A percentile compares a stretch with the other conserved stretches of the same genome.
These are phyloP conservation scores for Miscanthus sacchariflorus DNA, from an alignment of 202 grass and related monocot species.

Conservation along the genomic window DNA sequence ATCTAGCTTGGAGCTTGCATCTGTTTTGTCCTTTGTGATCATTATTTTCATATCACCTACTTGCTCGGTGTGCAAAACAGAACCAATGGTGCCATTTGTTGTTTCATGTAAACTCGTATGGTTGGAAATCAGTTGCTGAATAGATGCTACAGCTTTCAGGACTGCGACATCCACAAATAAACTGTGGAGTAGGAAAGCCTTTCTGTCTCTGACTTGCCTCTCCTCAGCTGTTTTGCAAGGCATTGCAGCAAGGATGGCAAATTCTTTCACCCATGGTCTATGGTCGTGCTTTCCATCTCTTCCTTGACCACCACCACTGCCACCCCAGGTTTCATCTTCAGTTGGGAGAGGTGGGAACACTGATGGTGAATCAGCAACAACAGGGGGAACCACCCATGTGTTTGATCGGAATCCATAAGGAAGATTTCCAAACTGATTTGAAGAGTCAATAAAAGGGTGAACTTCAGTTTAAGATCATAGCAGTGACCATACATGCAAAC, in stretches of 20 bases:
- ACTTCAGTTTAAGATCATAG: conserved; percentile 14
- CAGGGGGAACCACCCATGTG: conserved; percentile 90
- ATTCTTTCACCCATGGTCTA: conserved; percentile 89
- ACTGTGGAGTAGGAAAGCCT: conserved; percentile 97
- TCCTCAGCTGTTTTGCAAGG: conserved; percentile 96
- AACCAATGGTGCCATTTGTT: conserved; percentile 52
- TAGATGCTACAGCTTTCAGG: conserved; percentile 79
- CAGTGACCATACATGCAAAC: conserved; percentile 29
- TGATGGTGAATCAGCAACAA: conserved; percentile 74
- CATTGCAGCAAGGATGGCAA: conserved; percentile 88
- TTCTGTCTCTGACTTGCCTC: conserved; percentile 84
- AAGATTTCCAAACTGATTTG: conserved; percentile 93
- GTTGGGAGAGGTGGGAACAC: conserved; percentile 87
- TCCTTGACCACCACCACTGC: conserved; percentile 86
- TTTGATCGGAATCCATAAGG: conserved; percentile 99
- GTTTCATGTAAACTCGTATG: conserved; percentile 51
- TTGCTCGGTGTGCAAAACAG: conserved; percentile 61
- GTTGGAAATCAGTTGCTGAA: conserved; percentile 61
- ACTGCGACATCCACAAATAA: conserved; percentile 96
- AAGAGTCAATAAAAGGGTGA: conserved; percentile 22
- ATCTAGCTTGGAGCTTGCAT: conserved; percentile 82
- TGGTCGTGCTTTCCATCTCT: conserved; percentile 76
- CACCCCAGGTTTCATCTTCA: conserved; percentile 93
- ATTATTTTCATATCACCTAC: conserved; percentile 88
- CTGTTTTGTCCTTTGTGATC: conserved; percentile 73